Evolutionary conservation across 2,329 filamentous ascomycete species (phyloP).

Genomic region (Hymenoscyphus scutula): DNA sequence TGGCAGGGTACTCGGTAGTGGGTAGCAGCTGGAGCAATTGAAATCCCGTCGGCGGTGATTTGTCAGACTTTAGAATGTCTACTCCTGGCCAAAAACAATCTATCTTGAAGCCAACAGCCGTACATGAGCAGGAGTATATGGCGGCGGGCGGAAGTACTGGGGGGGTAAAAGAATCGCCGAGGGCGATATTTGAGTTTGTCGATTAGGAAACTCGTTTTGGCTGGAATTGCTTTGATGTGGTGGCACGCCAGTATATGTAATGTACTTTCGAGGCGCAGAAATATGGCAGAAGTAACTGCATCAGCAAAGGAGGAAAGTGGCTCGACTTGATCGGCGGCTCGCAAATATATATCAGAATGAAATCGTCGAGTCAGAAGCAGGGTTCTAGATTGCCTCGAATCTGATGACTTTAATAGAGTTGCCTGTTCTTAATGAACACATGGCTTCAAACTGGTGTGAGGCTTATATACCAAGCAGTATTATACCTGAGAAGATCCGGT

Average conservation of each 20-base stretch:
- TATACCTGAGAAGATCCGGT: slow-evolving; percentile 14
- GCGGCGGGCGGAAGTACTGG: slow-evolving; percentile 4
- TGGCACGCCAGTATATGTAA: slow-evolving; percentile 15
- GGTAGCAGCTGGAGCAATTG: slow-evolving; percentile 5
- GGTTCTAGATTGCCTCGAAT: slow-evolving; percentile 14
- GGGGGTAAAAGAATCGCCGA: neutral
- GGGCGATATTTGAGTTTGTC: neutral
- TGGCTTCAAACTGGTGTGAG: slow-evolving; percentile 14
- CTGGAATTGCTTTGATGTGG: slow-evolving; percentile 8
- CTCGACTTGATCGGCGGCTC: slow-evolving; percentile 12
- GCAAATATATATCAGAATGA: slow-evolving; percentile 18
- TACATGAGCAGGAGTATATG: slow-evolving; percentile 5
- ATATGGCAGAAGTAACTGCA: slow-evolving; percentile 6
- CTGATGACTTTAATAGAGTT: slow-evolving; percentile 17
- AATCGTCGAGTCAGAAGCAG: slow-evolving; percentile 10
- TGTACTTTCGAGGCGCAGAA: slow-evolving; percentile 12
- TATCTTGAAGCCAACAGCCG: neutral
- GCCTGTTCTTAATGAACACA: slow-evolving; percentile 19
- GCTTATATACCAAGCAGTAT: slow-evolving; percentile 15
- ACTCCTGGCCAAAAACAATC: neutral
- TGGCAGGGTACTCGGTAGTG: slow-evolving; percentile 9
- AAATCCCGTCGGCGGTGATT: slow-evolving; percentile 7
- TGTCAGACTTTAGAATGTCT: slow-evolving; percentile 8
- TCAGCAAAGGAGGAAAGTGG: slow-evolving; percentile 14
- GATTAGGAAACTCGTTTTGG: slow-evolving; percentile 1